Percentiles rank a stretch among this genome's conserved stretches.
Conservation (phyloP, 495 filamentous ascomycete genomes). For the Aspergillus asperescens region DNA sequence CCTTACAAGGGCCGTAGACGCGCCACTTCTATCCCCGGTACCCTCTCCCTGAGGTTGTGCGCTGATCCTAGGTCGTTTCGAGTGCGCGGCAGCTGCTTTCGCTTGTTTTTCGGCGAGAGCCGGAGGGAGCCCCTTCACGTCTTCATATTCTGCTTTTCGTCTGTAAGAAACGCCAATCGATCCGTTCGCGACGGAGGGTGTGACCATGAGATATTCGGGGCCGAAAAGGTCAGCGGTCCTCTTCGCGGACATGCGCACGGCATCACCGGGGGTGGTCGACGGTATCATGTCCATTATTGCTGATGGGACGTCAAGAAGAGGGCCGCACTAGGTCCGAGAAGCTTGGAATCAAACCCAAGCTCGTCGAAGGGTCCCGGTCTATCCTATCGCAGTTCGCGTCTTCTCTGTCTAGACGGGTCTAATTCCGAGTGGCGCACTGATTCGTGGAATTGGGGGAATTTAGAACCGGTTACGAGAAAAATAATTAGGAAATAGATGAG, state of each 20-base stretch:
- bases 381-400: neutral
- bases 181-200: slow-evolving; percentile 37
- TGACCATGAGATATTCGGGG: slow-evolving; percentile 51
- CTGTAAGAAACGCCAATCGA: slow-evolving; percentile 52
- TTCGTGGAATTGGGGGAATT: neutral
- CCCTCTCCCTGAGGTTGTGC: slow-evolving; percentile 12
- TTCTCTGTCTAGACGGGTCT: neutral
- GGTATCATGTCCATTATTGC: slow-evolving; percentile 30
- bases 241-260: slow-evolving; percentile 58
- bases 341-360: neutral
- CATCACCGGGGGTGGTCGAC: slow-evolving; percentile 36
- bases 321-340: neutral
- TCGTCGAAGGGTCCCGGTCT: neutral
- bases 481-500: neutral
- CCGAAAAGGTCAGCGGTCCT: slow-evolving; percentile 63
- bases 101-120: slow-evolving; percentile 80
- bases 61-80: slow-evolving; percentile 50
- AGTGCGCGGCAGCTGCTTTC: slow-evolving; percentile 51
- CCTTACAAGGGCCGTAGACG: slow-evolving; percentile 44
- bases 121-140: slow-evolving; percentile 77
- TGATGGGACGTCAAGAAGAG: neutral
- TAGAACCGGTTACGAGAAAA: neutral
- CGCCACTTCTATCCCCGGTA: slow-evolving; percentile 31
- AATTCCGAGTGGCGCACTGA: neutral
- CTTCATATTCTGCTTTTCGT: slow-evolving; percentile 73